Evolutionary conservation across 1,284 basidiomycete genomes (phyloP).

Genomic region (Apiotrichum laibachii): DNA sequence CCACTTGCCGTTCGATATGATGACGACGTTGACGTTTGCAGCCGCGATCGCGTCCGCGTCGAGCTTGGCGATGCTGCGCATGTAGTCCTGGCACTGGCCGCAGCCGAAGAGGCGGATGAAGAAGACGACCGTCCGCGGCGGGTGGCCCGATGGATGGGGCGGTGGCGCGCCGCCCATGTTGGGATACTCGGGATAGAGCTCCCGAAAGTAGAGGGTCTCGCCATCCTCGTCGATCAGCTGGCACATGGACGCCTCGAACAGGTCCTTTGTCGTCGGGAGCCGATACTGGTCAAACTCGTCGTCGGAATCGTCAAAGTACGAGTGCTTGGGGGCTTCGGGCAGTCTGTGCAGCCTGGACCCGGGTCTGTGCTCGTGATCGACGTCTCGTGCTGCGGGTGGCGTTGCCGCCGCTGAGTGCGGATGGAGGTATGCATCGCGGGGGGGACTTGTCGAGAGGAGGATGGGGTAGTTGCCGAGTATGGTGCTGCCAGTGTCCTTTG

Average conservation of each 20-base stretch:
- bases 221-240: conserved; percentile 7
- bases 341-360: too few species aligned
- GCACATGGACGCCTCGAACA: conserved; percentile 16
- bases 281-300: neutral
- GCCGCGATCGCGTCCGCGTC: conserved; percentile 40
- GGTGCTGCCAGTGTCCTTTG: too few species aligned
- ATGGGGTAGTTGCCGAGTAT: too few species aligned
- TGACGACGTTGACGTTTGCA: conserved; percentile 38
- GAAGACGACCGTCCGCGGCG: conserved; percentile 41
- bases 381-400: too few species aligned
- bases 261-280: conserved; percentile 27
- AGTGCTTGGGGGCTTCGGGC: too few species aligned
- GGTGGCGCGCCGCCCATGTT: neutral
- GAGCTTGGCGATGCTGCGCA: conserved; percentile 28
- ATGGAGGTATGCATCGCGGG: too few species aligned
- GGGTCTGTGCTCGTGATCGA: too few species aligned
- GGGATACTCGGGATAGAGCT: conserved; percentile 1
- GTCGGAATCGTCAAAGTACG: too few species aligned
- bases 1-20: conserved; percentile 48
- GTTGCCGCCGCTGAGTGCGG: too few species aligned
- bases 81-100: conserved; percentile 50
- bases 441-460: too few species aligned
- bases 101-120: conserved; percentile 50
- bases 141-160: neutral
- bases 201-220: neutral